A percentile compares a stretch with the other conserved stretches of the same genome.
These are phyloP conservation scores for Parmelia sp. DNA, from an alignment of 495 filamentous ascomycete species.

Conservation along the genomic window DNA sequence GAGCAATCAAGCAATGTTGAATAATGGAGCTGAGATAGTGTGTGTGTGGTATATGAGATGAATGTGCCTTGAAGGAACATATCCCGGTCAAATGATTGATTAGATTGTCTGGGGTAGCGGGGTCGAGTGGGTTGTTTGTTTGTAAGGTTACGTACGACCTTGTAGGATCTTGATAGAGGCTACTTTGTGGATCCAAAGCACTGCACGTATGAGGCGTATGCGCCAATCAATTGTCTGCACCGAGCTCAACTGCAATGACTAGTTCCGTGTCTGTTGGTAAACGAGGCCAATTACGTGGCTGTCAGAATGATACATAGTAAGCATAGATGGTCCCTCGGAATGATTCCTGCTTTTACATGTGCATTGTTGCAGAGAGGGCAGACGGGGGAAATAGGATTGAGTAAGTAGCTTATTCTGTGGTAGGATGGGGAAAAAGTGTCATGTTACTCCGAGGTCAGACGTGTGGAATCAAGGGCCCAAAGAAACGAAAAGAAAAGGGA, in stretches of 20 bases:
- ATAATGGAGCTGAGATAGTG: too few species aligned
- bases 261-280: background rate
- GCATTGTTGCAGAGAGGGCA: background rate
- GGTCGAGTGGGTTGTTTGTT: background rate
- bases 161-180: background rate
- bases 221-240: too few species aligned
- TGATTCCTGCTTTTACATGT: background rate
- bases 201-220: slow-evolving; percentile 1
- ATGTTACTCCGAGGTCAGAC: too few species aligned
- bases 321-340: background rate
- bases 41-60: background rate
- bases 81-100: background rate
- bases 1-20: too few species aligned
- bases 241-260: background rate
- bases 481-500: too few species aligned
- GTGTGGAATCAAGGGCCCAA: too few species aligned
- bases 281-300: background rate
- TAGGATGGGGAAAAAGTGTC: too few species aligned
- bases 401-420: background rate
- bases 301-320: background rate
- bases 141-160: background rate
- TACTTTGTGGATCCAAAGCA: background rate
- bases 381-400: background rate
- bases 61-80: background rate
- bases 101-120: background rate